These are phyloP conservation scores for Mycena venus DNA, from an alignment of 768 basidiomycete genomes.

Conservation along the genomic window DNA sequence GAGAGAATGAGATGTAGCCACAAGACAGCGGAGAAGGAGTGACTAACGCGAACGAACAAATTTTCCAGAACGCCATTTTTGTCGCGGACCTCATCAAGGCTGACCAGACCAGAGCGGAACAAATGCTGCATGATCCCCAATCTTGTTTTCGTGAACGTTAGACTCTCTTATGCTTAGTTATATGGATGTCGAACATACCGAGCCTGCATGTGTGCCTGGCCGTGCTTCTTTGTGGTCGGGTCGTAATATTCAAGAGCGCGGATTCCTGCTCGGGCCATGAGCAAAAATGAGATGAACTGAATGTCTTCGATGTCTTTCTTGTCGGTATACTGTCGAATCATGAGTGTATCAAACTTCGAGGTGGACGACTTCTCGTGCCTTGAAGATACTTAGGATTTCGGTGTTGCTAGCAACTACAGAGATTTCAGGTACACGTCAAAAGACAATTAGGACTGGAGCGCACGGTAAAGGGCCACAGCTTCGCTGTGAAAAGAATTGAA, in stretches of 20 bases:
- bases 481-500: constrained; percentile 51
- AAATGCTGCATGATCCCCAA: constrained; percentile 88
- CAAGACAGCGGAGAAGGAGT: neutral
- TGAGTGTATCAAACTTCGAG: neutral
- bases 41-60: constrained; percentile 74
- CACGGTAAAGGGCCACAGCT: constrained; percentile 85
- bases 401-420: constrained; percentile 76
- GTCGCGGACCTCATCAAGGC: constrained; percentile 76
- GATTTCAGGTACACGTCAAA: constrained; percentile 1
- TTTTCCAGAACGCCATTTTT: constrained; percentile 72
- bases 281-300: constrained; percentile 83
- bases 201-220: constrained; percentile 93
- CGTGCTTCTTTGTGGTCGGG: constrained; percentile 81
- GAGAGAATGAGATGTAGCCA: neutral
- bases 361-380: constrained; percentile 58
- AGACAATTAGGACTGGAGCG: constrained; percentile 40
- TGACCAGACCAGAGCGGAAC: constrained; percentile 76
- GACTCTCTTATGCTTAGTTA: neutral
- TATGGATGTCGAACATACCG: constrained; percentile 64
- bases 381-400: constrained; percentile 86
- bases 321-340: constrained; percentile 67
- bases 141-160: constrained; percentile 48
- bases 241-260: constrained; percentile 88
- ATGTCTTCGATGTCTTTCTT: constrained; percentile 81
- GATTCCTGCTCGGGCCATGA: constrained; percentile 90